Base-by-base conservation (phyloP, 78 protist genomes). In the Mantamonas sphyraenae region DNA sequence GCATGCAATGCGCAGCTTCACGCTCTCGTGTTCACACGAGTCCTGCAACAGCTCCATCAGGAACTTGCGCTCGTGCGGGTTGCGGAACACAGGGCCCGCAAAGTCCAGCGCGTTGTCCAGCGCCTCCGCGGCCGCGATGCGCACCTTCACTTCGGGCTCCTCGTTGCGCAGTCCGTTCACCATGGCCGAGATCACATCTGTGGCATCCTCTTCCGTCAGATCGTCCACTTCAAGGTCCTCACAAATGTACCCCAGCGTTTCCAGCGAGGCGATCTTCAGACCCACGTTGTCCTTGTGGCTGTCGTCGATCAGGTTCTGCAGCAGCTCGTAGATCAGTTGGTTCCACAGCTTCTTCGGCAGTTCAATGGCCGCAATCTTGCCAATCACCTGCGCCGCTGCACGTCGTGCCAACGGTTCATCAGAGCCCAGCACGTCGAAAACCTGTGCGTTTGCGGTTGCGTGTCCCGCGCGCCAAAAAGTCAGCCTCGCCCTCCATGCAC, bases 241-340 rank as follows among this genome's bases (percentile, higher is more conserved):
- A 58, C 90, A 84, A 47, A 94, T 74, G 74, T 80, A 94, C 20
- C 96, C 96, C 55, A 94, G 66, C 16, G 90, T 28, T 47, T 71
- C 64, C 10, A 90, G 87, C 14, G 90, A 53, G 26, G 90, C 62
- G 76, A 82, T 81, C 66, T 77, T 83, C 24, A 40, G 57, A 5
- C 1, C 47, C 73, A 3, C 38, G n/a, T n/a, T n/a, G n/a, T n/a
- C n/a, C n/a, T n/a, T n/a, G 19, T 38, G 28, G 8, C 28, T 9
- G 31, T 59, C 4, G 10, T 20, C 2, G 26, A 40, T 43, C 24
- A 81, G 62, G 35, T 57, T 68, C n/a, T 62, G 42, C 47, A 80
- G 26, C 28, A 93, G 83, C 0, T 8, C 28, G 12, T 61, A 68
- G 33, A 94, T 55, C 43, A 94, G 68, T 20, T 61, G 86, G 8